These are phyloP conservation scores for Sechiopsis laciniata DNA, from an alignment of 306 rosid species.

Conservation along the genomic window DNA sequence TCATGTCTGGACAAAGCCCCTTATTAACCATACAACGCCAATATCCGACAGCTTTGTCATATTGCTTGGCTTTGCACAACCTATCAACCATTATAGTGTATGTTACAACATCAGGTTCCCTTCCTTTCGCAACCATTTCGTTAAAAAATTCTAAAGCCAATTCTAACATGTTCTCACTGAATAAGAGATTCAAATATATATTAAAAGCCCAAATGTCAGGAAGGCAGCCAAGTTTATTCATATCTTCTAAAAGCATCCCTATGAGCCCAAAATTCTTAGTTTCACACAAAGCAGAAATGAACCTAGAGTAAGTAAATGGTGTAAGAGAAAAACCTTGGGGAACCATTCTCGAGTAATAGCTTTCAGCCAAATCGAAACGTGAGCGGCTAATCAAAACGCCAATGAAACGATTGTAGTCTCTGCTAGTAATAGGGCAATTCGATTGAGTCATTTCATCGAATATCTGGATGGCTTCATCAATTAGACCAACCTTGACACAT, in stretches of 20 bases:
- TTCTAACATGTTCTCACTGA: constrained; percentile 42
- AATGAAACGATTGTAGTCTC: constrained; percentile 82
- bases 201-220: constrained; percentile 92
- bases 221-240: constrained; percentile 49
- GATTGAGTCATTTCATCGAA: constrained; percentile 86
- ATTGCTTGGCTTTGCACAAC: constrained; percentile 52
- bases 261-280: constrained; percentile 44
- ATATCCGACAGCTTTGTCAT: constrained; percentile 41
- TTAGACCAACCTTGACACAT: constrained; percentile 60
- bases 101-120: constrained; percentile 62
- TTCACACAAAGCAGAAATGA: constrained; percentile 68
- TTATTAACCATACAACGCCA: constrained; percentile 52
- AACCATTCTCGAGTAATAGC: constrained; percentile 60
- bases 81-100: constrained; percentile 57
- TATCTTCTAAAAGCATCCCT: constrained; percentile 52
- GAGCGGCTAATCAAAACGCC: constrained; percentile 69
- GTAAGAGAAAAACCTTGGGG: constrained; percentile 67
- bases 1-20: constrained; percentile 58
- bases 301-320: constrained; percentile 86
- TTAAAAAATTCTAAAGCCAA: constrained; percentile 42
- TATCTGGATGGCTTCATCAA: constrained; percentile 65
- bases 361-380: constrained; percentile 64
- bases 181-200: constrained; percentile 56
- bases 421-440: constrained; percentile 56
- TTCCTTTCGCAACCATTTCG: constrained; percentile 48